These are phyloP conservation scores for Cystobasidium tubakii DNA, from an alignment of 768 basidiomycete species.

Conservation along the genomic window DNA sequence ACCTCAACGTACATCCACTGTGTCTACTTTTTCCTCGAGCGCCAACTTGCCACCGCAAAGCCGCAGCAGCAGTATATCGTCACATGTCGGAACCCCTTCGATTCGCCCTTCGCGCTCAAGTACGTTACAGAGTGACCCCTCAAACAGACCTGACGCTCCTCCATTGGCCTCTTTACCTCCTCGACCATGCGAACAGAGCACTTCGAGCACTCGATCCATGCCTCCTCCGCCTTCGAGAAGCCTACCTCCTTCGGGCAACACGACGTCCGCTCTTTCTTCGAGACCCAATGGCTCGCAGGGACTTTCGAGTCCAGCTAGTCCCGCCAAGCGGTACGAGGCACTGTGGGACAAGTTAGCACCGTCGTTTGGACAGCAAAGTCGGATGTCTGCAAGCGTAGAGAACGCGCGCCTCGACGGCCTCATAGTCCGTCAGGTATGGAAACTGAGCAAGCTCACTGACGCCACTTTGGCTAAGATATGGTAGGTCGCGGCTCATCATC, in stretches of 20 bases:
- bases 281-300: neutral
- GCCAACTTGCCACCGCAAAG: neutral
- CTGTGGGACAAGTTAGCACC: slow-evolving; percentile 10
- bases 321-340: slow-evolving; percentile 3
- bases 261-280: neutral
- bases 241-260: neutral
- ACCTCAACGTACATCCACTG: neutral
- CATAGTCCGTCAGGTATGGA: slow-evolving; percentile 20
- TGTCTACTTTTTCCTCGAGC: neutral
- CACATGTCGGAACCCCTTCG: neutral
- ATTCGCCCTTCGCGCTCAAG: neutral
- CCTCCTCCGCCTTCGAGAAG: neutral
- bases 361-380: neutral
- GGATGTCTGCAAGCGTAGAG: neutral
- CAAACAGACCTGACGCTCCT: neutral
- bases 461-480: neutral
- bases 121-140: neutral
- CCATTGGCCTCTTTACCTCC: neutral
- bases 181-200: neutral
- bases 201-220: neutral
- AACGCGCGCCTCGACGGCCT: neutral
- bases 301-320: neutral
- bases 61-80: neutral
- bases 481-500: neutral
- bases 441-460: slow-evolving; percentile 10